Percentiles rank a stretch among this genome's conserved stretches.
phyloP scores from a whole-genome alignment of 805 yeast genomes.

The Blastobotrys terrestris region DNA sequence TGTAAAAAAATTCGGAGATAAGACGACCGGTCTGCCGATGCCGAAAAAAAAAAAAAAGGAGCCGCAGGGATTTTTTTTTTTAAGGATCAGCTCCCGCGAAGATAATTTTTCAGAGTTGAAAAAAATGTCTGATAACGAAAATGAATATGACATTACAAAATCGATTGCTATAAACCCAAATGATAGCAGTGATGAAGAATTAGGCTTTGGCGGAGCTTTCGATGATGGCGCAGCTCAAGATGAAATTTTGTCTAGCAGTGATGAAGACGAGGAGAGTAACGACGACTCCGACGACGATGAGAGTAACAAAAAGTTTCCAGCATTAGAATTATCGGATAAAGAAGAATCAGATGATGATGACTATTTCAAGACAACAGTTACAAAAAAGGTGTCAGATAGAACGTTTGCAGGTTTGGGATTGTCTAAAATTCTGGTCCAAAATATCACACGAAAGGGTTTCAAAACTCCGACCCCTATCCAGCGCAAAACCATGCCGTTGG shows the following conservation, averaged over 20 bases:
- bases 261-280: constrained; percentile 37
- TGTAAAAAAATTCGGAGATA: neutral
- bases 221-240: constrained; percentile 21
- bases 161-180: constrained; percentile 15
- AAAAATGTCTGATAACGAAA: constrained; percentile 18
- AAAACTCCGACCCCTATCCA: constrained; percentile 97
- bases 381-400: constrained; percentile 40
- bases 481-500: constrained; percentile 87
- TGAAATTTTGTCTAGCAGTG: constrained; percentile 39
- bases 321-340: constrained; percentile 40
- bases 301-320: constrained; percentile 28
- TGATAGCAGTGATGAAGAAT: constrained; percentile 9
- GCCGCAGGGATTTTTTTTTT: neutral
- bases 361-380: constrained; percentile 3
- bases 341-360: constrained; percentile 29
- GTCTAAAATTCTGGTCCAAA: constrained; percentile 60
- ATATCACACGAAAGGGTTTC: constrained; percentile 79
- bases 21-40: too few relatives aligned
- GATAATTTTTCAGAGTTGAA: neutral
- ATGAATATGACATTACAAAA: constrained; percentile 24
- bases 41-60: too few relatives aligned
- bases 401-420: constrained; percentile 88
- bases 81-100: neutral
- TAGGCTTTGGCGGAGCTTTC: constrained; percentile 8
- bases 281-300: neutral